Evolutionary conservation across 495 filamentous ascomycete species (phyloP), one percentile per base, ranked within the genome.

Genomic region (Penicillium pulvis): DNA sequence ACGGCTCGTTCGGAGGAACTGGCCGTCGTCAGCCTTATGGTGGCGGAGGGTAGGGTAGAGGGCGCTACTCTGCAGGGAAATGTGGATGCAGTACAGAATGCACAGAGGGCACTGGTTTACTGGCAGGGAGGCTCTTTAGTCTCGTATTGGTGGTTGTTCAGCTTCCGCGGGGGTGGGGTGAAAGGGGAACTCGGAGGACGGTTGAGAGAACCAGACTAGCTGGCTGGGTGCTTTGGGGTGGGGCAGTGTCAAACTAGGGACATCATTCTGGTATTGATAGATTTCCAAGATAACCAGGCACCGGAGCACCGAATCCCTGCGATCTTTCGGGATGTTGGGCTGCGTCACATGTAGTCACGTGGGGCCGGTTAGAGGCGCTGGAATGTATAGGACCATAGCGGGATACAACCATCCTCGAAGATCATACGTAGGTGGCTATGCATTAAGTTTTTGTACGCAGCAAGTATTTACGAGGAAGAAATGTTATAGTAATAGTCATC

Each of bases 21-120:
- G 58, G 42, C 61, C 58, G 61, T 49, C 45, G 43, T 64, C 54
- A 64, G 61, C 61, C 64, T 61, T 69, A 59, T 41, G 41, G 43
- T 39, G 53, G 56, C 53, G 39, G 51, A 41, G 4, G 24, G 53
- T 31, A 49, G 44, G n/a, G 14, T 11, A 49, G 19, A 19, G 14
- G 50, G 44, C 44, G 44, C 10, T 47, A 16, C 4, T 24, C 16
- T 45, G n/a, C 20, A 45, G n/a, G 17, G 9, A 11, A n/a, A 4
- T 47, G 23, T 47, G 24, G 11, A 26, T 14, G 45, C 20, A 28
- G 45, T 28, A 24, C 8, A 24, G 17, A 45, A 9, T 12, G 17
- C 11, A 42, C 12, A 42, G 14, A 42, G 39, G 39, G 9, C 16
- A 41, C 14, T 41, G 14, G 4, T 41, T 6, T 12, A 16, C 44